Evolutionary conservation across 176 grass and related monocot species (phyloP).

Genomic region (Oryza glaberrima): DNA sequence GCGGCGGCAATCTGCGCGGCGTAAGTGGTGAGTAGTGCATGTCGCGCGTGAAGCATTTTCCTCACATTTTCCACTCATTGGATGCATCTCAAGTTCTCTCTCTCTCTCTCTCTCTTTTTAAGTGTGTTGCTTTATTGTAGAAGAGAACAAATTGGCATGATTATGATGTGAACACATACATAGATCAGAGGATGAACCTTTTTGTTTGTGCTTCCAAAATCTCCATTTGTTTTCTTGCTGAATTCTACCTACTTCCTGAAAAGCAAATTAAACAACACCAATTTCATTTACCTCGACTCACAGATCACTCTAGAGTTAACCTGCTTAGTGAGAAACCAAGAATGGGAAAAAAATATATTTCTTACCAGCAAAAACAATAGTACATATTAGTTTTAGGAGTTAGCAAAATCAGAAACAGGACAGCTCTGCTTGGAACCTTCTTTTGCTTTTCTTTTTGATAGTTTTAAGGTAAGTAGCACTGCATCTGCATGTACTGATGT

Average conservation of each 20-base stretch:
- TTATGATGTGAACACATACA: constrained; percentile 38
- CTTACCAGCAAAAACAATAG: not conserved
- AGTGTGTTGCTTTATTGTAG: constrained; percentile 45
- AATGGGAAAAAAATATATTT: not conserved
- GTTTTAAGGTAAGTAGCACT: constrained; percentile 61
- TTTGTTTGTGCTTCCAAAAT: constrained; percentile 50
- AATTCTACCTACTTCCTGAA: constrained; percentile 41
- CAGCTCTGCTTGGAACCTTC: constrained; percentile 25
- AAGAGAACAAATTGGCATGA: constrained; percentile 53
- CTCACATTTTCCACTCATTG: constrained; percentile 34
- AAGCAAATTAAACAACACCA: constrained; percentile 20
- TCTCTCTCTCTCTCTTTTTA: not conserved
- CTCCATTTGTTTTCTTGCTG: constrained; percentile 38
- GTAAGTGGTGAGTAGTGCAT: constrained; percentile 59
- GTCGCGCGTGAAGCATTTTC: constrained; percentile 50
- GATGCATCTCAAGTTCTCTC: constrained; percentile 34
- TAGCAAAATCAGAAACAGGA: constrained; percentile 25
- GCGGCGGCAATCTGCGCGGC: constrained; percentile 18
- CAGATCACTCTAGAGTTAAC: constrained; percentile 15
- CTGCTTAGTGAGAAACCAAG: not conserved
- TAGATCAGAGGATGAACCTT: constrained; percentile 45
- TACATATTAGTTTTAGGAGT: not conserved
- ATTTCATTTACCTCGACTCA: not conserved
- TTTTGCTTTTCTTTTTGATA: constrained; percentile 39
- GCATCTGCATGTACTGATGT: constrained; percentile 1